Evolutionary conservation across 306 rosid genomes (phyloP).

Genomic region (Cucumis sativus): Cucumber_9930_V3 NC_026659.2:915501-916000

Average conservation of each 20-base stretch:
- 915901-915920: too few species aligned
- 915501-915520: background rate
- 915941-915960: background rate
- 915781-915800: background rate
- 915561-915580: background rate
- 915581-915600: background rate
- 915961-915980: background rate
- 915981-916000: background rate
- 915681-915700: background rate
- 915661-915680: too few species aligned
- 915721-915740: slow-evolving; percentile 4
- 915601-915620: slow-evolving; percentile 6
- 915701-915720: slow-evolving; percentile 3
- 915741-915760: slow-evolving; percentile 9
- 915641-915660: too few species aligned
- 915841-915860: too few species aligned
- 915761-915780: slow-evolving; percentile 1
- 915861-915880: too few species aligned
- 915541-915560: background rate
- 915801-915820: too few species aligned
- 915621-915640: slow-evolving; percentile 4
- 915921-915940: background rate
- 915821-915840: too few species aligned
- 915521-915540: background rate
- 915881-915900: too few species aligned